phyloP scores from a whole-genome alignment of 2,329 filamentous ascomycete species.

The Cladosporium oxysporum region DNA sequence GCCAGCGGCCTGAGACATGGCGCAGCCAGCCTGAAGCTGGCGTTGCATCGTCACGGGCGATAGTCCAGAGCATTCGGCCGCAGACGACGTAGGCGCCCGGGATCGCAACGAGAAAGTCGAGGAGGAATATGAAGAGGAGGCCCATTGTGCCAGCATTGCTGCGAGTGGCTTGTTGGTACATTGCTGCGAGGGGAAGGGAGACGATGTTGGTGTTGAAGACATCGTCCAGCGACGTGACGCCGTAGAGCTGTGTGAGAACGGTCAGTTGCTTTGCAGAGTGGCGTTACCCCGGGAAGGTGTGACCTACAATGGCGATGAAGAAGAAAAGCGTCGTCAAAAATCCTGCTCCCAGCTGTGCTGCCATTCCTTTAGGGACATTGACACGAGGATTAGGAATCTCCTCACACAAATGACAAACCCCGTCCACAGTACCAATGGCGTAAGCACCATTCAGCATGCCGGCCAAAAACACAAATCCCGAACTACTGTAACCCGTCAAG shows the following conservation, averaged over 20 bases:
- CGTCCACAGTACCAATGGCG: slow-evolving; percentile 64
- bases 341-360: slow-evolving; percentile 52
- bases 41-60: slow-evolving; percentile 58
- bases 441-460: slow-evolving; percentile 69
- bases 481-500: slow-evolving; percentile 45
- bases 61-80: slow-evolving; percentile 64
- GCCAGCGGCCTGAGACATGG: slow-evolving; percentile 48
- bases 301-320: slow-evolving; percentile 34
- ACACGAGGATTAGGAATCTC: slow-evolving; percentile 57
- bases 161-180: slow-evolving; percentile 58
- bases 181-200: slow-evolving; percentile 62
- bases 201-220: slow-evolving; percentile 48
- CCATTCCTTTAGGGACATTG: slow-evolving; percentile 58
- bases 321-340: slow-evolving; percentile 55
- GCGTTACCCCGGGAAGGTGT: too few relatives aligned
- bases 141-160: slow-evolving; percentile 44
- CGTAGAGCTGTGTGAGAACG: slow-evolving; percentile 49
- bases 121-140: slow-evolving; percentile 48
- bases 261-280: background rate
- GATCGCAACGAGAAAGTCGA: slow-evolving; percentile 54
- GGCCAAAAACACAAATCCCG: slow-evolving; percentile 62
- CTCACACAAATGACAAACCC: slow-evolving; percentile 64
- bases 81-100: slow-evolving; percentile 62
- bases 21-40: slow-evolving; percentile 54
- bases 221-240: slow-evolving; percentile 58